phyloP scores from a whole-genome alignment of 306 rosid genomes.

The Nissolia schottii region DNA sequence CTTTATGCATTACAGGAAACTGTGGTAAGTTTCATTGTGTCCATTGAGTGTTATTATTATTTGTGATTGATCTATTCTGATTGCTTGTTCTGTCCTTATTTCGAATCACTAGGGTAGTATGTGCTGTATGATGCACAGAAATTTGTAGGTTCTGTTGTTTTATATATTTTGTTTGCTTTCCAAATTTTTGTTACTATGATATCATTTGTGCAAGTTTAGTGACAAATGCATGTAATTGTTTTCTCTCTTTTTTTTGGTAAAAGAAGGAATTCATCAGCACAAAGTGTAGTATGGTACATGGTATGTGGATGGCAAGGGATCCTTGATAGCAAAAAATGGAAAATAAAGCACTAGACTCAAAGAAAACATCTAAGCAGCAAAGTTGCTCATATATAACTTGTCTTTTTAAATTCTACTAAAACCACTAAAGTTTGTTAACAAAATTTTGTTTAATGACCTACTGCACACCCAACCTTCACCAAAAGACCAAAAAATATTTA shows the following conservation, averaged over 20 bases:
- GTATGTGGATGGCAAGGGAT: neutral
- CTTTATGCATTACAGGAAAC: constrained; percentile 64
- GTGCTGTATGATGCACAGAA: constrained; percentile 18
- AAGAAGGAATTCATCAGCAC: neutral
- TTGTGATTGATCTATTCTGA: constrained; percentile 22
- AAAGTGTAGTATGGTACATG: neutral
- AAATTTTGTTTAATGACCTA: no score
- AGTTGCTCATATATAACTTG: no score
- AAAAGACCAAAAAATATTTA: no score
- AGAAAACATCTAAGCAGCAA: neutral
- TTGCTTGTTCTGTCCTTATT: constrained; percentile 23
- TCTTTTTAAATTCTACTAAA: no score
- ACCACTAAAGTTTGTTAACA: no score
- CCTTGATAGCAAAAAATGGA: neutral
- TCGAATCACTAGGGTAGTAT: neutral
- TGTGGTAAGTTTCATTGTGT: constrained; percentile 64
- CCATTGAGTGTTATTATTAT: constrained; percentile 23
- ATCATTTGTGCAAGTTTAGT: neutral
- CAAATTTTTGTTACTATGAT: neutral
- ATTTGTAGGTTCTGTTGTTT: constrained; percentile 10
- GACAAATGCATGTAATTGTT: neutral
- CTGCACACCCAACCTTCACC: no score
- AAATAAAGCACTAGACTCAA: neutral
- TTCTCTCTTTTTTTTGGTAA: neutral
- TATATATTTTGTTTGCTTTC: neutral